Evolutionary conservation across 139 green algal species (phyloP).

Genomic region (Micromonas commoda): DNA sequence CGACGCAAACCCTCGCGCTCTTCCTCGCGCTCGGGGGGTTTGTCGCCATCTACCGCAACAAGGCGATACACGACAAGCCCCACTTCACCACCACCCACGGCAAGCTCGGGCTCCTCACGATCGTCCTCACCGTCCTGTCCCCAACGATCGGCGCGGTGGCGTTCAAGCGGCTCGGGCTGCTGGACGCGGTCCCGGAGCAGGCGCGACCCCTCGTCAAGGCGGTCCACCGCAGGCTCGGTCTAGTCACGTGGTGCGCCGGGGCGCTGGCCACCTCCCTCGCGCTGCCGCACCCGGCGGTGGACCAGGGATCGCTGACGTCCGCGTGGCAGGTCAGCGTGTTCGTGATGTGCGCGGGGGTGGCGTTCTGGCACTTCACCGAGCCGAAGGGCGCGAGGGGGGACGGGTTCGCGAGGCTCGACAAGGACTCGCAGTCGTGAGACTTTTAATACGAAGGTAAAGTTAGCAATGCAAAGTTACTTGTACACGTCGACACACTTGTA

Average conservation of each 20-base stretch:
- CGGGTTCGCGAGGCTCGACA: too few species aligned
- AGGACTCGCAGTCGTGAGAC: too few species aligned
- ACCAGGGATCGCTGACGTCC: too few species aligned
- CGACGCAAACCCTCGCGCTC: background rate
- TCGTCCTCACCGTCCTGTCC: background rate
- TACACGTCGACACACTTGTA: too few species aligned
- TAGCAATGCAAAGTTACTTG: too few species aligned
- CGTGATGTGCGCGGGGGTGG: too few species aligned
- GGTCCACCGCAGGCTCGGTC: background rate
- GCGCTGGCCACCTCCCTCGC: background rate
- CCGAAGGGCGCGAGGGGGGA: too few species aligned
- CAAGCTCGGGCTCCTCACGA: background rate
- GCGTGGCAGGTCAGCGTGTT: too few species aligned
- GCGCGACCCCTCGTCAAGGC: background rate
- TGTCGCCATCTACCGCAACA: slow-evolving; percentile 24
- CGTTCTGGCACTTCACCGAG: too few species aligned
- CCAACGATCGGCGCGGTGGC: background rate
- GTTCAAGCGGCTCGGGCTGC: slow-evolving; percentile 17
- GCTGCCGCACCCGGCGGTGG: too few species aligned
- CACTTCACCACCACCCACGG: slow-evolving; percentile 19
- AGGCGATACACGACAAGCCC: background rate
- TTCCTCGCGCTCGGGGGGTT: background rate
- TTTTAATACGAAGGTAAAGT: too few species aligned
- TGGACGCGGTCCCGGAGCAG: background rate
- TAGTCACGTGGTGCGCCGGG: background rate